Conservation (phyloP, 2,329 filamentous ascomycete species). For the Cladosporium sp. region DNA sequence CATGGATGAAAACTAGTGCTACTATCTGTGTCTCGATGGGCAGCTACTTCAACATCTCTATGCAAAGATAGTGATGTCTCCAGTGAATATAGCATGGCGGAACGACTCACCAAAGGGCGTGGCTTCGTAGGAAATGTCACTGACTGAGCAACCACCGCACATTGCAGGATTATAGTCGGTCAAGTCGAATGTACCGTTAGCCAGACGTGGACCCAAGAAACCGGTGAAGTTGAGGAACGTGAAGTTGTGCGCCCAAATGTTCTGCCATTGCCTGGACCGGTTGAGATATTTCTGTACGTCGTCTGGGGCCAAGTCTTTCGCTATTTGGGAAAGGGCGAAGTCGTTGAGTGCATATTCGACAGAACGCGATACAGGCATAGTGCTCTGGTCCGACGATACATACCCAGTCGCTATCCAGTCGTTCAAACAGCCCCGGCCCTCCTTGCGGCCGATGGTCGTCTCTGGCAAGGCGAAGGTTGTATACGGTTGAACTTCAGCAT, state of each 20-base stretch:
- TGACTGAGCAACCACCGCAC: slow-evolving; percentile 46
- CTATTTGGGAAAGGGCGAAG: slow-evolving; percentile 45
- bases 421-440: slow-evolving; percentile 44
- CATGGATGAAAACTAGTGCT: background rate
- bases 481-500: slow-evolving; percentile 37
- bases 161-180: slow-evolving; percentile 43
- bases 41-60: background rate
- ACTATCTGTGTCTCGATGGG: background rate
- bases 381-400: slow-evolving; percentile 38
- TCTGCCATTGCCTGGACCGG: slow-evolving; percentile 44
- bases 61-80: background rate
- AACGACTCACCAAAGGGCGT: slow-evolving; percentile 36
- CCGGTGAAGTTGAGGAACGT: slow-evolving; percentile 38
- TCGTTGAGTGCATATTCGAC: slow-evolving; percentile 48
- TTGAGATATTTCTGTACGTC: slow-evolving; percentile 42
- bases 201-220: slow-evolving; percentile 33
- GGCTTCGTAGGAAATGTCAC: slow-evolving; percentile 44
- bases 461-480: slow-evolving; percentile 34
- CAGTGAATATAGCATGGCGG: background rate
- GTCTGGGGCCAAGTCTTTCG: slow-evolving; percentile 41
- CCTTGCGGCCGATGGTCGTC: slow-evolving; percentile 37
- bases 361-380: slow-evolving; percentile 42
- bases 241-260: slow-evolving; percentile 42
- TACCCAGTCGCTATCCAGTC: slow-evolving; percentile 48
- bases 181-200: slow-evolving; percentile 32